Base-by-base conservation (phyloP, 345 rosid species). In the Hibiscus mutabilis region DNA sequence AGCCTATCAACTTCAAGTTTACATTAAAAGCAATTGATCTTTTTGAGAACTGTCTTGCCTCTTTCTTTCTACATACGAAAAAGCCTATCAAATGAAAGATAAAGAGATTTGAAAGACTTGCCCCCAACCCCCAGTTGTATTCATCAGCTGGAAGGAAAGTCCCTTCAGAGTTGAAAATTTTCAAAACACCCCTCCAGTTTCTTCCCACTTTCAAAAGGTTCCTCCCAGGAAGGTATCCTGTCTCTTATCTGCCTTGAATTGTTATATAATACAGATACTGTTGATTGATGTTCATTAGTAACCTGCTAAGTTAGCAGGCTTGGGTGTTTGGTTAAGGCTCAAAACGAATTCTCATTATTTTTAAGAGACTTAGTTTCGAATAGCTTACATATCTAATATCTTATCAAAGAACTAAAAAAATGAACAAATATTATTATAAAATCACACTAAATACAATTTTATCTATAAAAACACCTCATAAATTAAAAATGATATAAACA, bases 1-100 rank as follows among this genome's bases (percentile, higher is more conserved):
- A 77, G 53, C 81, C 53, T 66, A 46, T 35, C 68, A 14, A 31
- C 67, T 47, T 66, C 53, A 64, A 22, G 12, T 62, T 60, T 68
- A 60, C 68, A 60, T 68, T 77, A 6, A 73, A 49, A 44, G 46
- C 57, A 11, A 60, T 44, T 15, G 5, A 44, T 14, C 18, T 21
- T 11, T 61, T 62, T 1, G 3, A 44, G 53, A 3, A 35, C 47
- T 22, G 6, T 49, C 52, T 6, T 40, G 5, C 27, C 60, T 9
- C 31, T 66, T 49, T 67, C 70, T 67, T 67, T 67, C 70, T 35
- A 25, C 70, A 27, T 46, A 49, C 21, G n/a, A 67, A 15, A 66
- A 66, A 66, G 57, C 22, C 57, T 66, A 16, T 66, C 40, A 46
- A 47, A 25, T 25, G 24, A 67, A 27, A 10, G 1, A 15, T 27